These are phyloP conservation scores for Acanthamoeba sp. DNA, from an alignment of 208 protist genomes.

Conservation along the genomic window DNA sequence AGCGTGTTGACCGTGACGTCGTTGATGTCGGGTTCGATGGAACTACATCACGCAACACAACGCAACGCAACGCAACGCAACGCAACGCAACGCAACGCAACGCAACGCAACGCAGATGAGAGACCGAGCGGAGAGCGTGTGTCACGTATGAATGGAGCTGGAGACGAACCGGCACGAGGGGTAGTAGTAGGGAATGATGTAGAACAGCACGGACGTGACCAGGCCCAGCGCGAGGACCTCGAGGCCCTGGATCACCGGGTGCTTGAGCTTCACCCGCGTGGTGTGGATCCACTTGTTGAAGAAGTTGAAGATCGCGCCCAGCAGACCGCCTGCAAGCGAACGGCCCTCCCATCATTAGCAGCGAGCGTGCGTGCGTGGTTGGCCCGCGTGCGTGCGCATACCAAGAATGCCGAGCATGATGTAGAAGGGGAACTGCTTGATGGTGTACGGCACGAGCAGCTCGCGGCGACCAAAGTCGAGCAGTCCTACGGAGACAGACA, in stretches of 20 bases:
- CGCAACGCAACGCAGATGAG: no score
- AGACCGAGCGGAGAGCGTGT: no score
- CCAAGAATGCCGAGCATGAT: conserved; percentile 42
- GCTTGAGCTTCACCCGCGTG: conserved; percentile 6
- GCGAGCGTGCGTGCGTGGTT: not conserved
- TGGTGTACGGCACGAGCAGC: not conserved
- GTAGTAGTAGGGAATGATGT: conserved; percentile 39
- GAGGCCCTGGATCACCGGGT: conserved; percentile 13
- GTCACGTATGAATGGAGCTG: no score
- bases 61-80: no score
- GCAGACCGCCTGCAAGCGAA: not conserved
- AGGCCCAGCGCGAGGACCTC: conserved; percentile 6
- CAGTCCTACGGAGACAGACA: not conserved
- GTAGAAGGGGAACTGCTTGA: conserved; percentile 63
- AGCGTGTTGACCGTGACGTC: not conserved
- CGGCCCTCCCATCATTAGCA: not conserved
- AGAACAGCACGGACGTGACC: conserved; percentile 12
- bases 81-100: no score
- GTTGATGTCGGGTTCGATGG: not conserved
- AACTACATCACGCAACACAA: not conserved
- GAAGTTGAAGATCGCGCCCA: conserved; percentile 50
- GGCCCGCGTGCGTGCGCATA: not conserved
- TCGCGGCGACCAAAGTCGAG: conserved; percentile 11
- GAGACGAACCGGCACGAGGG: not conserved
- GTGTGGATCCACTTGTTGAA: conserved; percentile 32